Evolutionary conservation across 306 rosid genomes (phyloP).

Genomic region (Delonix regia): DNA sequence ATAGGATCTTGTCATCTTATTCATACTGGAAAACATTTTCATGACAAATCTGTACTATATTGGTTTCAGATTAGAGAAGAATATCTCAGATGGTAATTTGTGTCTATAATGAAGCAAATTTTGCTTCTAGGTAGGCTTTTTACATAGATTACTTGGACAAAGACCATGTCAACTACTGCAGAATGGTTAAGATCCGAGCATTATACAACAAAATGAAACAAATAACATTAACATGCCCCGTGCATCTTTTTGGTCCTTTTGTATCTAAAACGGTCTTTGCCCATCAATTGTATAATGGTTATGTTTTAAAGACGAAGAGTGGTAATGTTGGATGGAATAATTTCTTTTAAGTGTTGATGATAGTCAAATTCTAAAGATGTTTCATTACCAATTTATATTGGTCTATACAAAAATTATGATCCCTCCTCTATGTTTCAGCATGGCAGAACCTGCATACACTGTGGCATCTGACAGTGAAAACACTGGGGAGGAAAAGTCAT

Average conservation of each 20-base stretch:
- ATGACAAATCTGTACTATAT: neutral
- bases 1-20: neutral
- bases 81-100: neutral
- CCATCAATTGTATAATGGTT: neutral
- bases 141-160: neutral
- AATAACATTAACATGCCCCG: neutral
- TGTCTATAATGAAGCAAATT: neutral
- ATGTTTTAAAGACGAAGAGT: neutral
- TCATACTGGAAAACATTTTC: neutral
- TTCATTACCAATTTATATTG: neutral
- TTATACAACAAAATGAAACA: neutral
- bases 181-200: neutral
- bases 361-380: neutral
- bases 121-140: neutral
- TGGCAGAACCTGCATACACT: constrained; percentile 82
- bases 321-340: neutral
- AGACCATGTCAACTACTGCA: neutral
- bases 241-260: neutral
- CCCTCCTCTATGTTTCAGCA: constrained; percentile 48
- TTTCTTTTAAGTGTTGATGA: neutral
- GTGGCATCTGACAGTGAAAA: constrained; percentile 87
- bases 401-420: neutral
- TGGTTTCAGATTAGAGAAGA: neutral
- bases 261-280: neutral
- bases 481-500: constrained; percentile 65